Evolutionary conservation across 2,329 filamentous ascomycete species (phyloP).

Genomic region (Apiospora hydei): DNA sequence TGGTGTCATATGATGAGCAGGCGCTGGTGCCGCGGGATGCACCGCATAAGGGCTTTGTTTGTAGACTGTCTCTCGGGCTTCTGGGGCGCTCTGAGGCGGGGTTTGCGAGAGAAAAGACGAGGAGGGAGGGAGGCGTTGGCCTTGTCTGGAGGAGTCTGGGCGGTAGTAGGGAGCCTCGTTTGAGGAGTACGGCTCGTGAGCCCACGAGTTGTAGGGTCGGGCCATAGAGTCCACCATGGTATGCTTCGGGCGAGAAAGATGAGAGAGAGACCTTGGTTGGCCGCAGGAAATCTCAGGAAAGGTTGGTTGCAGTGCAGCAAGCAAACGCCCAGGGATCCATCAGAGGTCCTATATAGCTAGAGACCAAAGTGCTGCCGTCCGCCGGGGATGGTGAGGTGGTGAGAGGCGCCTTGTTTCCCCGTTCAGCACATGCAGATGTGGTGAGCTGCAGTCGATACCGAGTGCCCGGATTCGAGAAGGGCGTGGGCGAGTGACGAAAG

Average conservation of each 20-base stretch:
- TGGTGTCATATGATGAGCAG: constrained; percentile 19
- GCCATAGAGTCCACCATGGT: constrained; percentile 29
- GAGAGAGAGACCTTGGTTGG: constrained; percentile 1
- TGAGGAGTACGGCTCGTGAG: constrained; percentile 21
- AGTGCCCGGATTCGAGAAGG: constrained; percentile 21
- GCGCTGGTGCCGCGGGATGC: constrained; percentile 17
- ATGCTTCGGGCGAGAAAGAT: constrained; percentile 11
- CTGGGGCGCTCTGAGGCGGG: background rate
- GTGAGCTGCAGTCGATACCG: constrained; percentile 17
- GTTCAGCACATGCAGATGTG: constrained; percentile 10
- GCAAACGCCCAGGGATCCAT: constrained; percentile 12
- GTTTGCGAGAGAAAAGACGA: background rate
- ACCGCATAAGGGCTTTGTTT: constrained; percentile 13
- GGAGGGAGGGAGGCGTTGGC: constrained; percentile 23
- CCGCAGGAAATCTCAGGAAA: background rate
- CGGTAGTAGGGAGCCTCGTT: constrained; percentile 24
- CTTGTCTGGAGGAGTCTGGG: constrained; percentile 24
- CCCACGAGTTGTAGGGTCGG: constrained; percentile 26
- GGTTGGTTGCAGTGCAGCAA: constrained; percentile 20
- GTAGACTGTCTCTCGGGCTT: constrained; percentile 16
- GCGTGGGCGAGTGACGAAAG: background rate
- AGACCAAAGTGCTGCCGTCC: background rate
- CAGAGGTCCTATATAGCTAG: constrained; percentile 10
- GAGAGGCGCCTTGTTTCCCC: background rate
- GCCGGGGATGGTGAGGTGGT: constrained; percentile 5